These are phyloP conservation scores for Pyracantha coccinea DNA, from an alignment of 331 rosid species.

Conservation along the genomic window DNA sequence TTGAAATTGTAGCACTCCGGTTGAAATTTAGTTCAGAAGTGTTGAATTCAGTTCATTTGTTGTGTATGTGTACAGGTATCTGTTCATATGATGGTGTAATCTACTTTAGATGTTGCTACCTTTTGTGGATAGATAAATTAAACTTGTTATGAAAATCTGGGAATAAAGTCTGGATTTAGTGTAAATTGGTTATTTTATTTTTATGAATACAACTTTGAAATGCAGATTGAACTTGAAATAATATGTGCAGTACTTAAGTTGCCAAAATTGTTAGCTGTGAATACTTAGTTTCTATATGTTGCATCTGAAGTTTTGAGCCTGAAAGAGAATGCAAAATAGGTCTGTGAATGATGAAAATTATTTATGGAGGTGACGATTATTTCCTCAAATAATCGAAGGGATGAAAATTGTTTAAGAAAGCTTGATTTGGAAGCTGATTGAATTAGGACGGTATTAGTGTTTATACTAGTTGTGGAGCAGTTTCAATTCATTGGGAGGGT, in stretches of 20 bases:
- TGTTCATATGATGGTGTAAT: neutral
- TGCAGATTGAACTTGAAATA: neutral
- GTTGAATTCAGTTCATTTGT: constrained; percentile 7
- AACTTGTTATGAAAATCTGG: neutral
- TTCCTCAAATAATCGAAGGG: neutral
- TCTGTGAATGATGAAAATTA: neutral
- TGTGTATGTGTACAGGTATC: neutral
- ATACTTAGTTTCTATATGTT: constrained; percentile 1
- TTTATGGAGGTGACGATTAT: neutral
- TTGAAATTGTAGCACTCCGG: neutral
- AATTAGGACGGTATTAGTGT: neutral
- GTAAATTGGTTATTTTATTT: neutral
- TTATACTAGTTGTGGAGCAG: constrained; percentile 13
- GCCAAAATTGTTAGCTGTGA: neutral
- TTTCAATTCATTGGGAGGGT: constrained; percentile 2
- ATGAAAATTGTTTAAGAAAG: neutral
- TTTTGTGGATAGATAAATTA: neutral
- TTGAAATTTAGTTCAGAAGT: neutral
- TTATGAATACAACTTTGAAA: neutral
- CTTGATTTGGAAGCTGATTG: neutral
- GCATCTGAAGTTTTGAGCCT: neutral
- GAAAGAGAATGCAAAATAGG: neutral
- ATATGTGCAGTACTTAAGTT: neutral
- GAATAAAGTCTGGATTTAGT: neutral
- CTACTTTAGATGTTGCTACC: neutral